A percentile compares a stretch with the other conserved stretches of the same genome.
Evolutionary conservation across 208 protist species (phyloP).

Genomic region (Crithidia sp.): DNA sequence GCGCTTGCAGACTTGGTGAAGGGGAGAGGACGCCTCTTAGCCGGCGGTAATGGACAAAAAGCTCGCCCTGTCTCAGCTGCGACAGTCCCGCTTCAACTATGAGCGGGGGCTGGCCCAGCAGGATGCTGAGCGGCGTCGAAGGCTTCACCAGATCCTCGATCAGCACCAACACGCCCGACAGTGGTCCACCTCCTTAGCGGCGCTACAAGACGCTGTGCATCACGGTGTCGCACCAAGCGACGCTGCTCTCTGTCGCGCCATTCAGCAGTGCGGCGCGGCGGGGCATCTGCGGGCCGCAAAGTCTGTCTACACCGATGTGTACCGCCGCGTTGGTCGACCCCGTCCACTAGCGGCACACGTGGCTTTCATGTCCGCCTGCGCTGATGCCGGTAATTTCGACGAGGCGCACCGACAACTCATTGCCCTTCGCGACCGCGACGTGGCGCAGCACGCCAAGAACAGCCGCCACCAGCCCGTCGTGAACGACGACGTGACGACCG

Average conservation of each 20-base stretch:
- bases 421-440: constrained; percentile 41
- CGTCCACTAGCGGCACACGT: constrained; percentile 59
- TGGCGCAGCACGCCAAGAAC: constrained; percentile 28
- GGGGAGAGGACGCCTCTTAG: too few relatives aligned
- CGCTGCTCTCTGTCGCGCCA: constrained; percentile 58
- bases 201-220: constrained; percentile 48
- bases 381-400: constrained; percentile 46
- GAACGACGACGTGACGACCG: constrained; percentile 58
- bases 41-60: constrained; percentile 6
- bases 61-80: constrained; percentile 39
- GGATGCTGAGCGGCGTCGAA: constrained; percentile 39
- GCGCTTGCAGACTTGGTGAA: too few relatives aligned
- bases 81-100: constrained; percentile 46
- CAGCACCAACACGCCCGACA: constrained; percentile 61
- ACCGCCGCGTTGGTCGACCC: constrained; percentile 43
- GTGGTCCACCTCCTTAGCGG: constrained; percentile 56
- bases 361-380: constrained; percentile 70
- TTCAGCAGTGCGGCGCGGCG: constrained; percentile 50
- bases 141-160: constrained; percentile 53
- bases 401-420: constrained; percentile 55
- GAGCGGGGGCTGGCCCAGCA: constrained; percentile 40
- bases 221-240: constrained; percentile 55
- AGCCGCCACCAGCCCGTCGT: constrained; percentile 46
- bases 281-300: constrained; percentile 48
- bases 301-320: constrained; percentile 53